Evolutionary conservation across 371 early-diverging fungal genomes (phyloP).

Genomic region (Mortierella polycephala): DNA sequence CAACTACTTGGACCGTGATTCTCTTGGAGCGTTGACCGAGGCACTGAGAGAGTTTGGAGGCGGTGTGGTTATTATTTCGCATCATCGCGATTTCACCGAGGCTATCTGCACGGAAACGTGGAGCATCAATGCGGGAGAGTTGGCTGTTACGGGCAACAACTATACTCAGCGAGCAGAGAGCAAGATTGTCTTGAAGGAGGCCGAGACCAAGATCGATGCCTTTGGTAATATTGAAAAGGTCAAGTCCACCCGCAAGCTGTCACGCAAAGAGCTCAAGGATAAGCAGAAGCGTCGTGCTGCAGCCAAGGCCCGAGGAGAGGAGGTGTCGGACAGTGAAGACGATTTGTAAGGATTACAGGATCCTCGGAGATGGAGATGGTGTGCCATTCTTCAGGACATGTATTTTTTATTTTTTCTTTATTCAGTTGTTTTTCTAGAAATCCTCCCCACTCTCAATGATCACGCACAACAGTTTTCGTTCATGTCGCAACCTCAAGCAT

Average conservation of each 20-base stretch:
- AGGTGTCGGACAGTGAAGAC: conserved; percentile 47
- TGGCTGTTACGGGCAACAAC: conserved; percentile 54
- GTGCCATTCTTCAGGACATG: neutral
- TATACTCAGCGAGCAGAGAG: conserved; percentile 40
- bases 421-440: no score
- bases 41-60: conserved; percentile 79
- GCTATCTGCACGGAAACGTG: conserved; percentile 78
- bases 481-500: no score
- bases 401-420: neutral
- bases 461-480: no score
- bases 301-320: conserved; percentile 43
- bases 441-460: no score
- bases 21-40: conserved; percentile 76
- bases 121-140: conserved; percentile 78
- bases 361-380: neutral
- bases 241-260: conserved; percentile 51
- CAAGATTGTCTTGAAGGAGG: conserved; percentile 52
- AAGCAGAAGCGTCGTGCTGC: conserved; percentile 50
- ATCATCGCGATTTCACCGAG: conserved; percentile 80
- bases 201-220: conserved; percentile 51
- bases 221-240: conserved; percentile 55
- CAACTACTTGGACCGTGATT: conserved; percentile 84
- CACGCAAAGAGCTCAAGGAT: conserved; percentile 55
- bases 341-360: conserved; percentile 19
- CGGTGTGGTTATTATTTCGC: conserved; percentile 82